Evolutionary conservation across 2,329 filamentous ascomycete genomes (phyloP), one percentile per base, ranked within the genome.

Genomic region (Phaeosphaeria sp.): DNA sequence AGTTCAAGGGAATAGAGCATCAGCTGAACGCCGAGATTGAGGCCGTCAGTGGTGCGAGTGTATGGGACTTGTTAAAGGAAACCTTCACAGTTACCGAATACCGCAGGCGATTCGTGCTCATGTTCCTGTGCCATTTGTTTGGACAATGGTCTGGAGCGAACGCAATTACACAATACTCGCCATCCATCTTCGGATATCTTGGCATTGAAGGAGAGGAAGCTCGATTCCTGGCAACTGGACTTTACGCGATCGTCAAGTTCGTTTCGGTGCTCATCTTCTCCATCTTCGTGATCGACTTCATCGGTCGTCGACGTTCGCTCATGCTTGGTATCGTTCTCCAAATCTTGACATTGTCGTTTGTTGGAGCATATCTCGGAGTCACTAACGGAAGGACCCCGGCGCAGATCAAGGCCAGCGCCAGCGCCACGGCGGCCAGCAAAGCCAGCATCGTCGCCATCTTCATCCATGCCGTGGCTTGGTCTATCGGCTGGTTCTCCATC

Each of bases 401-500:
- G n/a, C 33, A 41, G 11, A 59, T 59, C 52, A 36, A 59, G 21
- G 47, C 46, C 3, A 59, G 56, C 36, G 52, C 52, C 0, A 66
- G 62, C 58, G 59, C 63, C 0, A 33, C 55, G 50, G 59, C 66
- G 7, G 79, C 78, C 1, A 75, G 72, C 49, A 75, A 74, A 0
- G 78, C 72, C 1, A 78, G 79, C 0, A 80, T 82, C 30, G 77
- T 77, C 0, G 75, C 77, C 25, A 81, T 82, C 4, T 82, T 80
- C 60, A 50, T 82, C 20, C 76, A 77, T 17, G 80, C 79, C 9
- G 67, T 81, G 5, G 79, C 76, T 0, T 82, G 79, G 79, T 79
- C 79, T 0, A 77, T 83, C n/a, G 80, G 81, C 0, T 82, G 78
- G 79, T 81, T 81, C 58, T 75, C 72, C 0, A 78, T 81, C 15